phyloP scores from a whole-genome alignment of 257 asterid species.

The Nyctanthes arbortristis region DNA sequence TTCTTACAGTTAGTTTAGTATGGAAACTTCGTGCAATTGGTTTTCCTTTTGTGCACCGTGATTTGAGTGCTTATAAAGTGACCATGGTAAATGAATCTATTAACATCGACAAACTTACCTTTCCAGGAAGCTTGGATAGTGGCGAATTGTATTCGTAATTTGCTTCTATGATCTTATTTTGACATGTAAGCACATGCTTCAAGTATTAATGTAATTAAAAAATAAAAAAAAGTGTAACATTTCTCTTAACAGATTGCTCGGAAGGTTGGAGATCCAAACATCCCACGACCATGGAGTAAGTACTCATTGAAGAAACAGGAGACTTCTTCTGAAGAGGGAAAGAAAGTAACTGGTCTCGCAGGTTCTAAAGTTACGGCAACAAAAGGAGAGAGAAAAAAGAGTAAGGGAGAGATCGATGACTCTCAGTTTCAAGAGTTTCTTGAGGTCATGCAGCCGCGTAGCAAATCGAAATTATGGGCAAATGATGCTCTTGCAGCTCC shows the following conservation, averaged over 20 bases:
- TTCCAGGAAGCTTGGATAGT: neutral
- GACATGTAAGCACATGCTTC: slow-evolving; percentile 5
- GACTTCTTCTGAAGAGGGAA: slow-evolving; percentile 40
- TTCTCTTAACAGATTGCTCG: slow-evolving; percentile 74
- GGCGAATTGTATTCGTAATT: slow-evolving; percentile 10
- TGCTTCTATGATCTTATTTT: neutral
- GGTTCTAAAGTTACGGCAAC: slow-evolving; percentile 31
- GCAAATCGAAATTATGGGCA: slow-evolving; percentile 91
- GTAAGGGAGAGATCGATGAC: slow-evolving; percentile 53
- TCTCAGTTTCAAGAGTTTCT: slow-evolving; percentile 84
- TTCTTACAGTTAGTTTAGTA: neutral
- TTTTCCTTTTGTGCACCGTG: neutral
- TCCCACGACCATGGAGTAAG: slow-evolving; percentile 94
- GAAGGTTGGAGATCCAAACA: slow-evolving; percentile 80
- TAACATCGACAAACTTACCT: slow-evolving; percentile 1
- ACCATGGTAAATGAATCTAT: neutral
- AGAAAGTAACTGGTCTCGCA: slow-evolving; percentile 29
- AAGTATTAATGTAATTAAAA: too few species aligned
- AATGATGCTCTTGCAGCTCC: slow-evolving; percentile 68
- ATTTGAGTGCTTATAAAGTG: neutral
- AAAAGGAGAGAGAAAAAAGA: slow-evolving; percentile 44
- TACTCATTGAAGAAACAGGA: slow-evolving; percentile 69
- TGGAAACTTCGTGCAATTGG: neutral
- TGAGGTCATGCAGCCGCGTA: slow-evolving; percentile 79
- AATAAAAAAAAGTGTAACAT: too few species aligned